Percentiles rank a stretch among this genome's conserved stretches.
Conservation (phyloP, 2,329 filamentous ascomycete genomes). For the Trichoderma gracile region DNA sequence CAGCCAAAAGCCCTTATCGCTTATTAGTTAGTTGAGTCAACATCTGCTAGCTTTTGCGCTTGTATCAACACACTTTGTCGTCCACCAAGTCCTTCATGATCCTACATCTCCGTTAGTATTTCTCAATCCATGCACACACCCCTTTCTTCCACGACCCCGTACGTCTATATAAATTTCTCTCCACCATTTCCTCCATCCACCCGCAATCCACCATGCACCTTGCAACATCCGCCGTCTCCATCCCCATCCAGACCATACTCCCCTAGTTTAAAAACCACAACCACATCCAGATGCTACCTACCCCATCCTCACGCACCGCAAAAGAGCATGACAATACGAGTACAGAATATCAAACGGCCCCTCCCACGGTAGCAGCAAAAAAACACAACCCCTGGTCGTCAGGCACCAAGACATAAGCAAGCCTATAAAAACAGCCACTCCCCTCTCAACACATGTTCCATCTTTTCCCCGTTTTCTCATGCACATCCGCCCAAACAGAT, state of each 20-base stretch:
- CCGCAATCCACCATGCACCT: conserved; percentile 3
- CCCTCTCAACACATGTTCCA: conserved; percentile 24
- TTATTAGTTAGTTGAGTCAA: not conserved
- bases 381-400: not conserved
- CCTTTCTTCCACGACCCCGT: not conserved
- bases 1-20: conserved; percentile 13
- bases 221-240: not conserved
- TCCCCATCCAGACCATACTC: not conserved
- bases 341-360: not conserved
- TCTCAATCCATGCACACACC: conserved; percentile 8
- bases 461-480: conserved; percentile 20
- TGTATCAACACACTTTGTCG: not conserved
- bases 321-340: not conserved
- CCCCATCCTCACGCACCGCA: too few relatives aligned
- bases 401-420: conserved; percentile 25
- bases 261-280: not conserved
- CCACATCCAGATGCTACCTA: too few relatives aligned
- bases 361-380: too few relatives aligned
- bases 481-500: conserved; percentile 21
- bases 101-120: not conserved
- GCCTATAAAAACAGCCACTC: conserved; percentile 23
- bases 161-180: not conserved
- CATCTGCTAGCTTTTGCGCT: too few relatives aligned
- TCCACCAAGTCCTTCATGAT: conserved; percentile 4
- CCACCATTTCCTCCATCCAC: conserved; percentile 4